phyloP scores from a whole-genome alignment of 345 rosid species.

The Arabis alpina region DNA sequence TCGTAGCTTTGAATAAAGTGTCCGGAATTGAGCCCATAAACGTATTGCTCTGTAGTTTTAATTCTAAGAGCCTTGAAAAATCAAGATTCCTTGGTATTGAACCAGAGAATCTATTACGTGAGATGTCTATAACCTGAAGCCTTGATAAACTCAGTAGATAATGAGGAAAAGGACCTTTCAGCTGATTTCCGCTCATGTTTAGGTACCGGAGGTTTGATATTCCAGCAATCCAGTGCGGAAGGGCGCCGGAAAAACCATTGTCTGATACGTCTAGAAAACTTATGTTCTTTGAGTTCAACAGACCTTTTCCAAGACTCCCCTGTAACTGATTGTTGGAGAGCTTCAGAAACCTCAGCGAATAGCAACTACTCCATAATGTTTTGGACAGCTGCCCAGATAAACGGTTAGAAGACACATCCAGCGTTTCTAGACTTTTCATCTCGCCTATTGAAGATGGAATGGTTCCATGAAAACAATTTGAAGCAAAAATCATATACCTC shows the following conservation, averaged over 20 bases:
- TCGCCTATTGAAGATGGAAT: constrained; percentile 33
- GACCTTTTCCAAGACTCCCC: constrained; percentile 20
- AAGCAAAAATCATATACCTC: constrained; percentile 16
- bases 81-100: constrained; percentile 62
- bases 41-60: constrained; percentile 41
- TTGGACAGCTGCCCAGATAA: constrained; percentile 29
- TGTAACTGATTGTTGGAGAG: constrained; percentile 32
- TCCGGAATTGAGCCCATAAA: constrained; percentile 48
- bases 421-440: constrained; percentile 20
- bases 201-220: background rate
- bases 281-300: constrained; percentile 9
- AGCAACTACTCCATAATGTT: constrained; percentile 5
- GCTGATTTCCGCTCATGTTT: constrained; percentile 23
- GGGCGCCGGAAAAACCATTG: background rate
- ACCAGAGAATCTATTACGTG: constrained; percentile 61
- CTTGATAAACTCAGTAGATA: constrained; percentile 51
- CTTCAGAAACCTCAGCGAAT: constrained; percentile 10
- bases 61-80: constrained; percentile 34
- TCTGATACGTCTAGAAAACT: constrained; percentile 24
- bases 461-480: constrained; percentile 28
- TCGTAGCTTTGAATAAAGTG: constrained; percentile 51
- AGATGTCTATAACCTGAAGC: constrained; percentile 58
- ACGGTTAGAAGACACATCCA: constrained; percentile 34
- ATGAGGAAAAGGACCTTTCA: constrained; percentile 47
- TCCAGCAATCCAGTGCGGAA: constrained; percentile 22